Base-by-base conservation (phyloP, 2,329 filamentous ascomycete species). In the Didymella sp. region DNA sequence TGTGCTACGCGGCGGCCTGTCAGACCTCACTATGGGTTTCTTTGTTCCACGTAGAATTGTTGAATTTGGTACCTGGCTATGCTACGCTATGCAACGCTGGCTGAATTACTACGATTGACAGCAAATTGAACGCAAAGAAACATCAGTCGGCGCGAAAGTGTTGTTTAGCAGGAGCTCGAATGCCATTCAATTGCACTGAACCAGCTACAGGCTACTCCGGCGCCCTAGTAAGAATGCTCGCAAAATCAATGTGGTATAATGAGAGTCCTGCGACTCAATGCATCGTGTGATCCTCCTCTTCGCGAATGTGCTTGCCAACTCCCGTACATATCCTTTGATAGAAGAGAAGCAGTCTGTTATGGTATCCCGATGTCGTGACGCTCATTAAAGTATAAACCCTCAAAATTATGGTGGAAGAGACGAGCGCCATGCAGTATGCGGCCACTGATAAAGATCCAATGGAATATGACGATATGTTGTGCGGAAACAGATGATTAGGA, bases 341-440 rank as follows among this genome's bases (percentile, higher is more conserved):
- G 58, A 51, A 65, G 63, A 70, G 64, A 71, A 71, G 64, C 70
- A 70, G 61, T 75, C 72, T 73, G 72, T 62, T 62, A 65, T 73
- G 71, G 71, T 74, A 74, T 74, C 72, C 65, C 57, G 59, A 64
- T 66, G 66, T 76, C 73, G 72, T 75, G 66, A 70, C 70, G 70
- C 70, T 74, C 73, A 74, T 75, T 74, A 76, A 57, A 72, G 64
- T 75, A 68, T 71, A 64, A 65, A 71, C 60, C 63, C 67, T 69
- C 63, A 63, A 71, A 69, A 70, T 66, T 68, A 63, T 67, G 60
- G 46, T 58, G 51, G 42, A 54, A 59, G 60, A 71, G 66, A 66
- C 73, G 63, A 70, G 73, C 74, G 74, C 74, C 74, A 64, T 76
- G 74, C 73, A 74, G 69, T 76, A 77, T 77, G 74, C 74, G 68